These are phyloP conservation scores for Diaporthe aspalathi DNA, from an alignment of 2,329 filamentous ascomycete genomes.

Conservation along the genomic window DNA sequence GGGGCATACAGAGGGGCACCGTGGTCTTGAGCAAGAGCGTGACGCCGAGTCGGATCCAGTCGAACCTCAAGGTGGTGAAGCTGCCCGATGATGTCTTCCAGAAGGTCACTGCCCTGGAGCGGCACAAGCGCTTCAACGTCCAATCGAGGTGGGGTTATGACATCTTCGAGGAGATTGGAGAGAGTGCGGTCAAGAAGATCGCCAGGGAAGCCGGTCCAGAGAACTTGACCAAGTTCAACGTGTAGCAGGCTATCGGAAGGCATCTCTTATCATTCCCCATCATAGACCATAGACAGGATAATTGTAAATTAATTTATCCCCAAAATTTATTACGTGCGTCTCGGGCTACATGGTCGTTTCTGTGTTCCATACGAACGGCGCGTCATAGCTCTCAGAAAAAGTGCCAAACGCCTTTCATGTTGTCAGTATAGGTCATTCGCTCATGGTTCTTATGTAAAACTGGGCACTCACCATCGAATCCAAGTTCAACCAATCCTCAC, in stretches of 20 bases:
- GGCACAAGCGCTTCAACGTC: slow-evolving; percentile 57
- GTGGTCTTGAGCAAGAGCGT: slow-evolving; percentile 59
- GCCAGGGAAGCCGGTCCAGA: slow-evolving; percentile 49
- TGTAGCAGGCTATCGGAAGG: slow-evolving; percentile 32
- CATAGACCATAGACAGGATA: not conserved
- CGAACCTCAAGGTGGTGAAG: slow-evolving; percentile 53
- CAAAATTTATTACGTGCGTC: not conserved
- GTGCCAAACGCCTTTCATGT: not conserved
- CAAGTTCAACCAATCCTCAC: slow-evolving; percentile 15
- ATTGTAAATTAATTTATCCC: not conserved
- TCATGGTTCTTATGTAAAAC: too few species aligned
- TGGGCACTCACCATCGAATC: slow-evolving; percentile 8
- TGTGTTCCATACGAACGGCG: slow-evolving; percentile 14
- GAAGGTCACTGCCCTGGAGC: slow-evolving; percentile 53
- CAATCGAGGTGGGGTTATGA: slow-evolving; percentile 56
- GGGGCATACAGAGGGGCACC: slow-evolving; percentile 58
- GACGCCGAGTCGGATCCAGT: slow-evolving; percentile 54
- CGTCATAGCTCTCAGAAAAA: slow-evolving; percentile 20
- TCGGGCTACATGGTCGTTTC: not conserved
- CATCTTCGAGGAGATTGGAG: slow-evolving; percentile 57
- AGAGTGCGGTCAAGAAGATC: slow-evolving; percentile 49
- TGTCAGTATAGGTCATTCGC: not conserved
- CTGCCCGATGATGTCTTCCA: slow-evolving; percentile 51
- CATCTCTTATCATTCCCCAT: not conserved
- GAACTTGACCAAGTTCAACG: slow-evolving; percentile 51